Evolutionary conservation across 495 filamentous ascomycete species (phyloP), one percentile per base, ranked within the genome.

Genomic region (Podospora sp.): DNA sequence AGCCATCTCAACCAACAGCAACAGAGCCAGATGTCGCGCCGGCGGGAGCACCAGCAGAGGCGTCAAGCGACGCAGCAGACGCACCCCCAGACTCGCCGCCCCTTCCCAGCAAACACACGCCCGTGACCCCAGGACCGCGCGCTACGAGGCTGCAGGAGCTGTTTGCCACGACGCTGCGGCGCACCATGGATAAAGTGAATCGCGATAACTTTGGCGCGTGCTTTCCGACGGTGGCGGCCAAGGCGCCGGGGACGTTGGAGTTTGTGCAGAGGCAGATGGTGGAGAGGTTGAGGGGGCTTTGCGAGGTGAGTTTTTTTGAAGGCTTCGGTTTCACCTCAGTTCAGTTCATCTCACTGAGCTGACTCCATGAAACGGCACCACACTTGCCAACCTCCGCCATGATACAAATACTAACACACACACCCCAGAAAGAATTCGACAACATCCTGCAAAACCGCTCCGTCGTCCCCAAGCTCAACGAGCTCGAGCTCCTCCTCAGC

Each of bases 181-280:
- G 89, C 66, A 92, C 92, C 1, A 83, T 96, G 6, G 85, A 84
- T 65, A 89, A 90, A 67, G 88, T 92, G 76, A 88, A 84, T 40
- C 92, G 90, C 75, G 82, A 83, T 56, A 93, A 92, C 73, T 97
- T 99, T 73, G 84, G 89, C 0, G 82, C 89, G 22, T 99, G 95
- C 76, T 99, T 96, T 77, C 95, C 95, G 0, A 94, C 92, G 2
- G 85, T 92, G 8, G 90, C 93, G 22, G 78, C 80, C 67, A 78
- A 89, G 70, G 90, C 89, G 29, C 89, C 91, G 0, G 88, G 84
- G 4, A 85, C 86, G 22, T 71, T 96, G 67, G 83, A 85, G 73
- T 83, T 80, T 22, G 86, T 92, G 58, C 92, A 91, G 85, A 76
- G 82, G 69, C 87, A 89, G 77, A 84, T 94, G 80, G 87, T 91